These are phyloP conservation scores for Didymella lethalis DNA, from an alignment of 2,329 filamentous ascomycete species.

Conservation along the genomic window DNA sequence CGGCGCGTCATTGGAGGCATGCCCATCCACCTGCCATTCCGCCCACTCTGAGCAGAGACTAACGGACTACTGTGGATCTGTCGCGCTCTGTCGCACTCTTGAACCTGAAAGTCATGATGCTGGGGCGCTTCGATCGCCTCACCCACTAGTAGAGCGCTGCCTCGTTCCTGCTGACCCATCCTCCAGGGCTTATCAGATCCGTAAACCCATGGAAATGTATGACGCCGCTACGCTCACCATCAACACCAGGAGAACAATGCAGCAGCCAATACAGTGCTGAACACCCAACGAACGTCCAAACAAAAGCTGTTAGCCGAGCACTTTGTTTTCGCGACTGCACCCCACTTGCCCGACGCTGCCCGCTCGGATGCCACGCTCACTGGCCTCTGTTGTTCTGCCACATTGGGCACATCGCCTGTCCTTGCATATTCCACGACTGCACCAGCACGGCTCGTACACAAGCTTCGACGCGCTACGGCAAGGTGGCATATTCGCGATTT, in stretches of 20 bases:
- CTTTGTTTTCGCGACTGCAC: slow-evolving; percentile 6
- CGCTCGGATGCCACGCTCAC: slow-evolving; percentile 14
- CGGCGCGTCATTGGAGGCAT: slow-evolving; percentile 24
- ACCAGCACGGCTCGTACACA: slow-evolving; percentile 17
- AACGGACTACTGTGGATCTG: slow-evolving; percentile 27
- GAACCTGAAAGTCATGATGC: slow-evolving; percentile 7
- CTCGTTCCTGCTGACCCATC: neutral
- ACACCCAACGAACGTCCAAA: slow-evolving; percentile 4
- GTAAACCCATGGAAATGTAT: slow-evolving; percentile 26
- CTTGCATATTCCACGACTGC: slow-evolving; percentile 14
- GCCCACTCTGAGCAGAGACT: slow-evolving; percentile 21
- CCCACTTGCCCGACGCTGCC: slow-evolving; percentile 18
- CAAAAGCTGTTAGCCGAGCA: neutral
- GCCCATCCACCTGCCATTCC: slow-evolving; percentile 21
- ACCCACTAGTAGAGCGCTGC: slow-evolving; percentile 11
- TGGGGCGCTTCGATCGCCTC: slow-evolving; percentile 7
- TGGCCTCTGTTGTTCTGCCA: slow-evolving; percentile 5
- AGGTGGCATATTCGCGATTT: slow-evolving; percentile 25
- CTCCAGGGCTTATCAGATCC: slow-evolving; percentile 19
- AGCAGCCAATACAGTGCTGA: slow-evolving; percentile 9
- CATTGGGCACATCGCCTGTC: slow-evolving; percentile 9
- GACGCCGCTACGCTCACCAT: slow-evolving; percentile 26
- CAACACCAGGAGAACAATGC: slow-evolving; percentile 21
- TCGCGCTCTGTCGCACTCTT: slow-evolving; percentile 20
- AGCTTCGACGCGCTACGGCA: slow-evolving; percentile 17